These are phyloP conservation scores for Haematococcus sp. DNA, from an alignment of 139 green algal species.

Conservation along the genomic window DNA sequence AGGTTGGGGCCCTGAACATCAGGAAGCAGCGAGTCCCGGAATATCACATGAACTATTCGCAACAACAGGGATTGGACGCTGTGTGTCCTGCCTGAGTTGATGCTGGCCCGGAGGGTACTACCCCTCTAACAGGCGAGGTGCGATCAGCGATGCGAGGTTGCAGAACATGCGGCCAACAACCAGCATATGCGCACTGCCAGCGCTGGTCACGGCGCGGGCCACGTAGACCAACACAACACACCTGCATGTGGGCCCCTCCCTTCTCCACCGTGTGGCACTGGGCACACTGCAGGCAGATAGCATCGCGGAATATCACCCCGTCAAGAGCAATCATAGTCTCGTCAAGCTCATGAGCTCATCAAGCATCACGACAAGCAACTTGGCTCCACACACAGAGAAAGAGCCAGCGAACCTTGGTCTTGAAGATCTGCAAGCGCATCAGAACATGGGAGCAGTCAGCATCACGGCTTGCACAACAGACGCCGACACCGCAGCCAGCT, in stretches of 20 bases:
- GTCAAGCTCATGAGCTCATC: too few species aligned
- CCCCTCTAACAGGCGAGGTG: not conserved
- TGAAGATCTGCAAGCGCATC: conserved; percentile 13
- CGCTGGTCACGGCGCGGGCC: too few species aligned
- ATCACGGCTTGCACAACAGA: not conserved
- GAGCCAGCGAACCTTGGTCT: conserved; percentile 5
- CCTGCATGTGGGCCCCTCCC: conserved; percentile 96
- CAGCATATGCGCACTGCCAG: too few species aligned
- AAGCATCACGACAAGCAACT: too few species aligned
- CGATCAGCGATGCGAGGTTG: not conserved
- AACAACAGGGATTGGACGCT: not conserved
- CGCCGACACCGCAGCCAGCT: not conserved
- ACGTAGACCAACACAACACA: conserved; percentile 23
- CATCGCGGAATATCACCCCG: too few species aligned
- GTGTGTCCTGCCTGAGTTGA: too few species aligned
- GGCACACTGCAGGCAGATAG: conserved; percentile 28
- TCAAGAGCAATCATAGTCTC: too few species aligned
- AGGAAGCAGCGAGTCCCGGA: not conserved
- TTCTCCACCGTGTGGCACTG: conserved; percentile 95
- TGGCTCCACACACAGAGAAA: too few species aligned
- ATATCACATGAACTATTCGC: not conserved
- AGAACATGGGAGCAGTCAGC: not conserved
- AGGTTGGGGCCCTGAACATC: conserved; percentile 88
- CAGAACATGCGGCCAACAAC: conserved; percentile 8
- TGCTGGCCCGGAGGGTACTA: too few species aligned